Evolutionary conservation across 495 filamentous ascomycete genomes (phyloP).

Genomic region (Hypoxylon trugodes): DNA sequence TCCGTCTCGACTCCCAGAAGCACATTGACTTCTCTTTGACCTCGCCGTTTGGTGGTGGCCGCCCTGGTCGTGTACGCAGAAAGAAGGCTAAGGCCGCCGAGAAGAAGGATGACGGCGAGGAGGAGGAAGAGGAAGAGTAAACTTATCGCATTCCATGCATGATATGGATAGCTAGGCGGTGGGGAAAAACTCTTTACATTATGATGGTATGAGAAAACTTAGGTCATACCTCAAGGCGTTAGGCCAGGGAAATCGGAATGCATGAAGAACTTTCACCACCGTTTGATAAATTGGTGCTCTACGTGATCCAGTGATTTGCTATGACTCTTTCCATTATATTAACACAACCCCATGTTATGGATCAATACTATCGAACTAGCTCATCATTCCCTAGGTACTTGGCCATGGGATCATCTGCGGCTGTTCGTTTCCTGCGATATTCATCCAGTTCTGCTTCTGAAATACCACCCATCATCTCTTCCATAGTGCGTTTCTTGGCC

Average conservation of each 20-base stretch:
- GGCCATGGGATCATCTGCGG: constrained; percentile 86
- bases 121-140: constrained; percentile 89
- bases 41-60: constrained; percentile 97
- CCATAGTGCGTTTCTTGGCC: constrained; percentile 72
- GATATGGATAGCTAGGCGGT: constrained; percentile 47
- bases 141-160: constrained; percentile 42
- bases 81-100: constrained; percentile 99
- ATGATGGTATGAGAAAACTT: constrained; percentile 34
- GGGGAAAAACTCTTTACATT: constrained; percentile 53
- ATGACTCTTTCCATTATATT: constrained; percentile 13
- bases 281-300: constrained; percentile 27
- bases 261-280: constrained; percentile 47
- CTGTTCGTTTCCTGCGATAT: constrained; percentile 75
- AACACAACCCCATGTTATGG: neutral
- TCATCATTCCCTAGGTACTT: constrained; percentile 63
- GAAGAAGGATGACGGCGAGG: constrained; percentile 84
- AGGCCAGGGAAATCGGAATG: constrained; percentile 50
- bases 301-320: constrained; percentile 19
- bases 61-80: constrained; percentile 93
- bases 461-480: constrained; percentile 78
- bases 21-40: constrained; percentile 99
- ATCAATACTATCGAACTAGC: constrained; percentile 36
- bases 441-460: constrained; percentile 84
- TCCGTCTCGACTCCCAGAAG: constrained; percentile 99
- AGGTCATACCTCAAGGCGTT: constrained; percentile 48